Base-by-base conservation (phyloP, 441 rosid species). In the Oxalis stricta region DNA sequence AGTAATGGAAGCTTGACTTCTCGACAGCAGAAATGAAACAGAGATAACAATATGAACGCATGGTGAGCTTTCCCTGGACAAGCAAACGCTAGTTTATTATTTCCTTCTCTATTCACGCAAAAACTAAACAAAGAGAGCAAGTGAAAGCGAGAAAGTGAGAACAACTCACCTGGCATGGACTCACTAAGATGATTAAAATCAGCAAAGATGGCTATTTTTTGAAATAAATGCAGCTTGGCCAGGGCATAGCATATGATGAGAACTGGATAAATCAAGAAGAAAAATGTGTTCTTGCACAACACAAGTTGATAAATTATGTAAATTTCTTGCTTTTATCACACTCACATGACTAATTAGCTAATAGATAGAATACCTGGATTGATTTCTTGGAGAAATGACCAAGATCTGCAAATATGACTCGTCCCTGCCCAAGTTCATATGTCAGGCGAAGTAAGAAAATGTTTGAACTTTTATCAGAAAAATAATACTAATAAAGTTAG, bases 1-100 rank as follows among this genome's bases (percentile, higher is more conserved):
- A 1, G 85, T 75, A 51, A 81, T 75, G 37, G 77, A 63, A 24
- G 91, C 85, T 59, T 81, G 91, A 70, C 91, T 81, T 55, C 91
- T n/a, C 85, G 0, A 69, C 68, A 0, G 60, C 80, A 1, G 85
- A 69, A 15, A 80, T 75, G n/a, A 23, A 81, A 58, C 29, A 81
- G 70, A 3, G 91, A 68, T 19, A 77, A 38, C 24, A 56, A 29
- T 35, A 56, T 48, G 35, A 65, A 77, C 37, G 63, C 53, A 31
- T 74, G 73, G 13, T 69, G 65, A 52, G 61, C 13, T 48, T 33
- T 64, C 22, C 34, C 84, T 80, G 79, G 21, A 56, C n/a, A n/a
- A n/a, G n/a, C n/a, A n/a, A n/a, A n/a, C n/a, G n/a, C n/a, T n/a
- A n/a, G n/a, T n/a, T n/a, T n/a, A n/a, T n/a, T n/a, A n/a, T 7